phyloP scores from a whole-genome alignment of 495 filamentous ascomycete species.

The Aspergillus hancockii region DNA sequence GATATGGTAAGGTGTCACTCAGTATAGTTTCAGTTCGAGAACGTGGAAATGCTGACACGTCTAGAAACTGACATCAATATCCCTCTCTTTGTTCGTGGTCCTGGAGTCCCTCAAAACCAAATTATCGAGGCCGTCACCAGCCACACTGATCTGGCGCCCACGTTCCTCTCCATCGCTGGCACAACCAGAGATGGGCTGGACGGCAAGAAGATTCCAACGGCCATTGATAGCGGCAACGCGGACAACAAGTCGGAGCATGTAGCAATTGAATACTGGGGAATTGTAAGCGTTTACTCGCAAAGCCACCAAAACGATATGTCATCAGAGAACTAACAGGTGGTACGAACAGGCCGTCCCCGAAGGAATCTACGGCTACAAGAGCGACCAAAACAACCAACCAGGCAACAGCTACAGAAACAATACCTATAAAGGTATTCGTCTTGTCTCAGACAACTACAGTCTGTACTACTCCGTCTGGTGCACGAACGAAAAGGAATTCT shows the following conservation, averaged over 20 bases:
- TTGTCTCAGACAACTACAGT: constrained; percentile 51
- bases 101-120: constrained; percentile 48
- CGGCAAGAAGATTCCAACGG: constrained; percentile 52
- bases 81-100: constrained; percentile 60
- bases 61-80: constrained; percentile 68
- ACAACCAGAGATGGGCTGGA: constrained; percentile 48
- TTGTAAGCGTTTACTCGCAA: constrained; percentile 19
- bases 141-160: constrained; percentile 68
- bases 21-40: constrained; percentile 19
- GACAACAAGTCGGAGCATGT: constrained; percentile 56
- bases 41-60: neutral
- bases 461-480: constrained; percentile 64
- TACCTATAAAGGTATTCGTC: constrained; percentile 61
- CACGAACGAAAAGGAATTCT: constrained; percentile 58
- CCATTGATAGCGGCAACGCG: constrained; percentile 24
- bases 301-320: neutral
- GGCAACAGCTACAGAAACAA: constrained; percentile 43
- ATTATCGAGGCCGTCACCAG: constrained; percentile 56
- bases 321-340: neutral
- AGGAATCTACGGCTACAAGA: constrained; percentile 42
- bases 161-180: constrained; percentile 53
- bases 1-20: constrained; percentile 59
- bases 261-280: constrained; percentile 63
- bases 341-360: constrained; percentile 44
- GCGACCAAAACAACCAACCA: constrained; percentile 18